These are phyloP conservation scores for Cucumis melo DNA, from an alignment of 306 rosid species.

Conservation along the genomic window DNA sequence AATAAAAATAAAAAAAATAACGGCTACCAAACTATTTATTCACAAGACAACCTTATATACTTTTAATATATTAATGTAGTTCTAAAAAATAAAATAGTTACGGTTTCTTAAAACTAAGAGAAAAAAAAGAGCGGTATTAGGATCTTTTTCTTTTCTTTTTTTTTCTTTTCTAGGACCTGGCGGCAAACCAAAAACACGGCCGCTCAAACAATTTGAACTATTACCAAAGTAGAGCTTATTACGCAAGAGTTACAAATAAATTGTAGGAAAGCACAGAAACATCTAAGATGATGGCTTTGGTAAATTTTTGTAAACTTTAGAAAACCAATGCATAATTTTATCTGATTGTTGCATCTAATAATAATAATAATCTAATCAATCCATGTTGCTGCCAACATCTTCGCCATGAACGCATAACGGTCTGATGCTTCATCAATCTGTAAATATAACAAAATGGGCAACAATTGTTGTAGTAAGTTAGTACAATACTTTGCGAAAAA, in stretches of 20 bases:
- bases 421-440: constrained; percentile 57
- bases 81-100: too few species aligned
- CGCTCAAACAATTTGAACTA: not conserved
- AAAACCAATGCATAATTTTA: too few species aligned
- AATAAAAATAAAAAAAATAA: too few species aligned
- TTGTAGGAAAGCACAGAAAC: not conserved
- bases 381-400: constrained; percentile 37
- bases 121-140: too few species aligned
- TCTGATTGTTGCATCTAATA: not conserved
- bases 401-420: constrained; percentile 44
- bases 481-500: not conserved
- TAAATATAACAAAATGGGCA: not conserved
- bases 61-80: too few species aligned
- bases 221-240: not conserved
- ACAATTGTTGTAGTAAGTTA: not conserved
- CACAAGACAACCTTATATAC: not conserved
- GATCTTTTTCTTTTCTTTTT: not conserved
- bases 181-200: not conserved
- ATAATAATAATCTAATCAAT: constrained; percentile 15
- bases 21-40: too few species aligned
- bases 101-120: not conserved
- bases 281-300: not conserved
- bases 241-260: not conserved
- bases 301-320: not conserved
- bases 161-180: not conserved